Conservation (phyloP, 345 rosid genomes). For the Barbarea vulgaris region DNA sequence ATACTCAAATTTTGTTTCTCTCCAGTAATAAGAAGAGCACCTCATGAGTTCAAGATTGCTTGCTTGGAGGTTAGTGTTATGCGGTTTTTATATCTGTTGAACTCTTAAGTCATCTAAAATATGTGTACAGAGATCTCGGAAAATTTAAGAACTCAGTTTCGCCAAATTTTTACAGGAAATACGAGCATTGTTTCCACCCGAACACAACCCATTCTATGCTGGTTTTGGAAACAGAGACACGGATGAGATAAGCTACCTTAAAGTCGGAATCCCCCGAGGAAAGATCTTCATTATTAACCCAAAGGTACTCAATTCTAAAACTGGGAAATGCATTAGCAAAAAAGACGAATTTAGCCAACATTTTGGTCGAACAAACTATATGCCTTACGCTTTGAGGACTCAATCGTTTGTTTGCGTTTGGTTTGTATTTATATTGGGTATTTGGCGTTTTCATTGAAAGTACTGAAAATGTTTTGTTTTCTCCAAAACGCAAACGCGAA, state of each 20-base stretch:
- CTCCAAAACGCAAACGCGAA: background rate
- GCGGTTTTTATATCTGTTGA: constrained; percentile 11
- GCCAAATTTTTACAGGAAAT: constrained; percentile 57
- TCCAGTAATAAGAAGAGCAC: constrained; percentile 94
- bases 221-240: constrained; percentile 98
- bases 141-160: background rate
- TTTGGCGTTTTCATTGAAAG: background rate
- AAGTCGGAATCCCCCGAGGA: constrained; percentile 95
- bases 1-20: background rate
- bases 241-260: constrained; percentile 94
- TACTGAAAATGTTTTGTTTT: background rate
- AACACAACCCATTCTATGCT: constrained; percentile 94
- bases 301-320: constrained; percentile 54
- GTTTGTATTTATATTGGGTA: background rate
- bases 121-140: background rate
- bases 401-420: background rate
- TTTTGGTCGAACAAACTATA: background rate
- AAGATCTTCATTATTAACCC: constrained; percentile 95
- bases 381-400: background rate
- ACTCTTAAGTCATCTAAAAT: background rate
- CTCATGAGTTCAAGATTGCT: constrained; percentile 99
- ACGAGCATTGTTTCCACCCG: constrained; percentile 81
- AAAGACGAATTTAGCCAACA: background rate
- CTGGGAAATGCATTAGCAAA: background rate
- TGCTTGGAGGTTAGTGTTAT: constrained; percentile 86